Conservation (phyloP, 768 basidiomycete genomes). For the Phanerochaete sordida region DNA sequence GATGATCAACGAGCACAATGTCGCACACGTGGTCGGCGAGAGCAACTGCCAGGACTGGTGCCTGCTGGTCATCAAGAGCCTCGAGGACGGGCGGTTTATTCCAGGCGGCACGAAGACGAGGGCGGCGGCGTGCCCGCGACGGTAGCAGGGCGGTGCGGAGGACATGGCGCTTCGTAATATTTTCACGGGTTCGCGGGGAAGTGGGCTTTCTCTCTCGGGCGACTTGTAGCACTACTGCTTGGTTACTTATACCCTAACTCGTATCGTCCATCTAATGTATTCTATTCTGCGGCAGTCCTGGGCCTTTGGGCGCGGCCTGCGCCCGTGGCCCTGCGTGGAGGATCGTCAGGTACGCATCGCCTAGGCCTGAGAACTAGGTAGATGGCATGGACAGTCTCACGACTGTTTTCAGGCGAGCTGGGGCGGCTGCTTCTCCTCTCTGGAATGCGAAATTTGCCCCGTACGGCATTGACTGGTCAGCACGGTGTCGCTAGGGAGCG, state of each 20-base stretch:
- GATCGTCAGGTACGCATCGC: neutral
- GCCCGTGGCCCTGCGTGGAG: neutral
- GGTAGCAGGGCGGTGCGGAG: neutral
- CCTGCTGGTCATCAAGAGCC: constrained; percentile 13
- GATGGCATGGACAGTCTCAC: neutral
- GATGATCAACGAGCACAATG: constrained; percentile 17
- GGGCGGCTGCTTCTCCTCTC: neutral
- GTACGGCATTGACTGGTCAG: too few species aligned
- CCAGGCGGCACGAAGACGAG: constrained; percentile 3
- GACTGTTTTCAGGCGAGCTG: neutral
- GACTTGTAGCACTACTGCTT: neutral
- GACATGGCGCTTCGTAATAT: neutral
- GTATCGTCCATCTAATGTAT: constrained; percentile 1
- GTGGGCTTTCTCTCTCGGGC: neutral
- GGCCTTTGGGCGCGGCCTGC: neutral
- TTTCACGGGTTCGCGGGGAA: neutral
- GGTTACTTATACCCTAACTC: constrained; percentile 3
- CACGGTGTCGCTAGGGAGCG: too few species aligned
- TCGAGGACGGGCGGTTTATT: constrained; percentile 14
- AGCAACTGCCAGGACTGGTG: constrained; percentile 18
- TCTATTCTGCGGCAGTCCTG: neutral
- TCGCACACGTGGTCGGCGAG: constrained; percentile 11
- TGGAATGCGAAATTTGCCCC: neutral
- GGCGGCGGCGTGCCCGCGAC: constrained; percentile 12
- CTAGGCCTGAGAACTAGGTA: neutral